Base-by-base conservation (phyloP, 768 basidiomycete species). In the Hirschioporus abietinus region DNA sequence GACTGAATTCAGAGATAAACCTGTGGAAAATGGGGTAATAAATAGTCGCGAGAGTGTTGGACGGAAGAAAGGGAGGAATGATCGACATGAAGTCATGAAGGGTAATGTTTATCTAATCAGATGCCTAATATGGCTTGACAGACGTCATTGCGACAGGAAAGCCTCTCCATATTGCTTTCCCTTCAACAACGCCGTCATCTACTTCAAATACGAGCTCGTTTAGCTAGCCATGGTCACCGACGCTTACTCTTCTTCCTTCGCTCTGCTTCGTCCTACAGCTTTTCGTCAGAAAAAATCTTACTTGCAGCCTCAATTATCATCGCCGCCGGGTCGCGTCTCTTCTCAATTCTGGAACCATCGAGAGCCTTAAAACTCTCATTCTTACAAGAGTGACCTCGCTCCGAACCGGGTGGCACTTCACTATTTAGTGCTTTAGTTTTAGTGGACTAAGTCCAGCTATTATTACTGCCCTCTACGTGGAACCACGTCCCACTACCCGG, bases 81-180 rank as follows among this genome's bases (percentile, higher is more conserved):
- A 52, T 52, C 42, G 42, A 52, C 42, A 52, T 52, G 42, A 52
- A 52, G 42, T 52, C 42, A 52, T 52, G 42, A 52, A 52, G 20
- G 4, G 12, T 10, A 2, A 10, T 10, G 42, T 12, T 52, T 52
- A 52, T 52, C 42, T 52, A 52, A 52, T 52, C 42, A 52, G 1
- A 1, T 52, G 12, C 42, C 42, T 20, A 2, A 52, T 52, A 5
- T 15, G 42, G 42, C 5, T 1, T 15, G 20, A 6, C 12, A 20
- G 42, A 52, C 42, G 42, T 52, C 42, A 52, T 52, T 52, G 42
- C 12, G 42, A 52, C 12, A 52, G 20, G 42, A 52, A 52, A 52
- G 42, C 42, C 42, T 52, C 42, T 52, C 42, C 42, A 52, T 15
- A 15, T 20, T 12, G 3, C 42, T 10, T 52, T 52, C 20, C 42